Evolutionary conservation across 345 rosid species (phyloP).

Genomic region (Camelina laxa): DNA sequence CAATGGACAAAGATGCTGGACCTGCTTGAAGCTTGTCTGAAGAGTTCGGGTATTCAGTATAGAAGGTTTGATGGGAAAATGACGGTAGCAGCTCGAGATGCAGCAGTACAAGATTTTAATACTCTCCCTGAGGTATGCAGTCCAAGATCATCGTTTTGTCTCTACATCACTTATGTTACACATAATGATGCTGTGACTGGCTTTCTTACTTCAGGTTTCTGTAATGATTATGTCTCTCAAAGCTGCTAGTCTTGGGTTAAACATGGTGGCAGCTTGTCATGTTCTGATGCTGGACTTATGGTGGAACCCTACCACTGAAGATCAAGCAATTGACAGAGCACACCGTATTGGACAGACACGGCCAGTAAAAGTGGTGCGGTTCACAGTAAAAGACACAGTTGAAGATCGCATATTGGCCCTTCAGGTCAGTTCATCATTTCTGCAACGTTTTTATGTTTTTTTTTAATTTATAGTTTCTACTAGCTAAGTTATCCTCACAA

Average conservation of each 20-base stretch:
- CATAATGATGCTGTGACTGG: conserved; percentile 5
- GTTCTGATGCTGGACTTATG: conserved; percentile 89
- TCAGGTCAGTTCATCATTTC: conserved; percentile 54
- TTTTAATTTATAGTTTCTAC: neutral
- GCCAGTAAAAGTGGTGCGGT: conserved; percentile 79
- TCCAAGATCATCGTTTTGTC: neutral
- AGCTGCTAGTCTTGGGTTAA: conserved; percentile 96
- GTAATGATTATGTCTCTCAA: conserved; percentile 97
- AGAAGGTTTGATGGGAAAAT: conserved; percentile 98
- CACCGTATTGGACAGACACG: conserved; percentile 98
- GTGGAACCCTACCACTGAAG: conserved; percentile 99
- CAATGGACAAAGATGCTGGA: conserved; percentile 99
- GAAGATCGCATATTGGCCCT: conserved; percentile 92
- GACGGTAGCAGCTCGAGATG: conserved; percentile 93
- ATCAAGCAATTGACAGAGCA: conserved; percentile 97
- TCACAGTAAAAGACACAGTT: conserved; percentile 87
- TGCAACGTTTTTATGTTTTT: conserved; percentile 7
- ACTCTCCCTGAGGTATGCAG: conserved; percentile 79
- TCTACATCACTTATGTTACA: neutral
- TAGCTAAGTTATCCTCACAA: neutral
- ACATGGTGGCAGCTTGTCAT: conserved; percentile 95
- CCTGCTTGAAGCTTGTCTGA: conserved; percentile 77
- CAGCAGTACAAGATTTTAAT: conserved; percentile 95
- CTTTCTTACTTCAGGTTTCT: conserved; percentile 57
- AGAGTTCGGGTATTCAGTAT: conserved; percentile 69